Evolutionary conservation across 148 eudicot genomes (phyloP), one percentile per base, ranked within the genome.

Genomic region (Mesembryanthemum crystallinum): DNA sequence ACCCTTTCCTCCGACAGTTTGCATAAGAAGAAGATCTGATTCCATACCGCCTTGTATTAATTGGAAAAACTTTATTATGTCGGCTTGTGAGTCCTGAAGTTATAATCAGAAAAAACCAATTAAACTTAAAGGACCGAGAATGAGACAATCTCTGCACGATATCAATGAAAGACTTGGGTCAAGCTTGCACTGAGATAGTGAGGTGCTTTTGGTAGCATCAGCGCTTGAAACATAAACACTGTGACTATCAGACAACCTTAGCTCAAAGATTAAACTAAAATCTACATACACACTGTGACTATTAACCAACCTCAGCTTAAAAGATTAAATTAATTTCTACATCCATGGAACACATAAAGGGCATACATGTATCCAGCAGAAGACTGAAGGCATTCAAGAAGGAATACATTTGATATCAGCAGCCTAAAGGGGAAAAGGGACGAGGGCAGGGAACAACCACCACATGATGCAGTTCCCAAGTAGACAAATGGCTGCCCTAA

Each of bases 51-150:
- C 77, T 66, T 30, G 23, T 74, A 35, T 81, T 65, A 58, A 55
- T 62, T 13, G 83, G 85, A 72, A 81, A 64, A 5, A 81, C 77
- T 63, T 73, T 84, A 39, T 78, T 77, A 72, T 74, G 67, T 63
- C 72, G 80, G 72, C 68, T 82, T 23, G 80, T 28, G 49, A 79
- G 52, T 69, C 86, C 86, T 80, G 78, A 61, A 73, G 62, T 52
- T 27, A 55, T 42, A 47, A 28, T 61, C n/a, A 66, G 71, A 55
- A 47, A 29, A 32, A 39, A 72, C 32, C 67, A 30, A 35, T 35
- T 8, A 39, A 49, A 11, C 47, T 21, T 24, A 49, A 5, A 69
- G 7, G 12, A 30, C 30, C 49, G 12, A 39, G 14, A n/a, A 66
- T 39, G 51, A 45, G 5, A 25, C 57, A 15, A 23, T 45, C 57